A percentile compares a stretch with the other conserved stretches of the same genome.
Evolutionary conservation across 306 rosid species (phyloP).

Genomic region (Sophora flavescens): DNA sequence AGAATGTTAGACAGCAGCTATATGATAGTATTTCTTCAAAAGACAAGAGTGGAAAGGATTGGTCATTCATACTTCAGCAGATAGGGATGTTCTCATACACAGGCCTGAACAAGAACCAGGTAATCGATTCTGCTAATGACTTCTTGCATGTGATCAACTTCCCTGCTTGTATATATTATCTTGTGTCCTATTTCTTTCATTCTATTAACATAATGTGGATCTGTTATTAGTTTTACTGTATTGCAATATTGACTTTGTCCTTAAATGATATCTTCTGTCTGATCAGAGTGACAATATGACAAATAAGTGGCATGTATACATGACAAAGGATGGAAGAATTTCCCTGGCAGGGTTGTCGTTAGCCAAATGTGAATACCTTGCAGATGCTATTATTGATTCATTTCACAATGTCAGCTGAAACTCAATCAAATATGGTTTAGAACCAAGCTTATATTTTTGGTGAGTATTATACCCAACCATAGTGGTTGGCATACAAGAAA

Average conservation of each 20-base stretch:
- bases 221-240: conserved; percentile 22
- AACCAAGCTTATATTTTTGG: conserved; percentile 50
- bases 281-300: conserved; percentile 92
- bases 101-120: conserved; percentile 87
- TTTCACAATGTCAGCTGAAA: conserved; percentile 83
- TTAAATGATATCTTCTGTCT: conserved; percentile 19
- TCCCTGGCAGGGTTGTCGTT: conserved; percentile 92
- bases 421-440: conserved; percentile 31
- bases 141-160: conserved; percentile 32
- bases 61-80: conserved; percentile 96
- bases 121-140: conserved; percentile 39
- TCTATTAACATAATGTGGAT: neutral
- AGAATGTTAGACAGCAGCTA: conserved; percentile 83
- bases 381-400: conserved; percentile 94
- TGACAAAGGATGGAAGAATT: conserved; percentile 99
- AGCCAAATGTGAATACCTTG: conserved; percentile 92
- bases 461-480: conserved; percentile 44
- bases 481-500: conserved; percentile 36
- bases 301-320: conserved; percentile 94
- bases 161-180: neutral
- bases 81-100: conserved; percentile 99
- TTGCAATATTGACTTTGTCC: conserved; percentile 25
- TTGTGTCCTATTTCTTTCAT: conserved; percentile 8
- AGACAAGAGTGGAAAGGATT: conserved; percentile 95
- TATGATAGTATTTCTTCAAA: conserved; percentile 75